Conservation (phyloP, 371 early-diverging fungal species). For the Mortierella sp. region DNA sequence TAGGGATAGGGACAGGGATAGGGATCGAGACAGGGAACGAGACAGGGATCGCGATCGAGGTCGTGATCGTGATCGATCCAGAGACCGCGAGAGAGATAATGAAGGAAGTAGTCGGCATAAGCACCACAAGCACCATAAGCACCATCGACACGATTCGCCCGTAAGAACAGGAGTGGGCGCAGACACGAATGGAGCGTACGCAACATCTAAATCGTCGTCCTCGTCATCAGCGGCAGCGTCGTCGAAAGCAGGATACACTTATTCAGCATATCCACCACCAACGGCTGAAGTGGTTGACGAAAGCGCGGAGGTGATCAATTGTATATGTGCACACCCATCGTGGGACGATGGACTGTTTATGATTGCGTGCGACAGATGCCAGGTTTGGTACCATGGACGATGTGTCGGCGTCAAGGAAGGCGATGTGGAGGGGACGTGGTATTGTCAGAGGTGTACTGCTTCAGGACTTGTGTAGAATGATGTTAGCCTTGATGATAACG, state of each 20-base stretch:
- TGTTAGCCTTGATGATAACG: too few species aligned
- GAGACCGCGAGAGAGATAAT: slow-evolving; percentile 19
- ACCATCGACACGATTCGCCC: slow-evolving; percentile 7
- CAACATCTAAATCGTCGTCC: not conserved
- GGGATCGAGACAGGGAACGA: slow-evolving; percentile 6
- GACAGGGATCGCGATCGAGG: too few species aligned
- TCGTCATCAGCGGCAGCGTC: slow-evolving; percentile 4
- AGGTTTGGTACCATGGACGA: slow-evolving; percentile 82
- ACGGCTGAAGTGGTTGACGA: slow-evolving; percentile 12
- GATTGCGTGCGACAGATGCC: slow-evolving; percentile 82
- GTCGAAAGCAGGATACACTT: slow-evolving; percentile 1
- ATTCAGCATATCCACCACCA: slow-evolving; percentile 1
- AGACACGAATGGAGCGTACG: too few species aligned
- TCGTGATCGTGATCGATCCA: slow-evolving; percentile 7
- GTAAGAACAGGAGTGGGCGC: too few species aligned
- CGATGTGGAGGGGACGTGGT: slow-evolving; percentile 57
- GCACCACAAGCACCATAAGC: slow-evolving; percentile 29
- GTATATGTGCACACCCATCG: slow-evolving; percentile 74
- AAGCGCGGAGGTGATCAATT: slow-evolving; percentile 64
- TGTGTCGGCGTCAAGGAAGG: slow-evolving; percentile 67
- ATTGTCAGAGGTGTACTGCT: slow-evolving; percentile 58
- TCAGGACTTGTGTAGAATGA: slow-evolving; percentile 5
- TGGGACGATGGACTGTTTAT: slow-evolving; percentile 81
- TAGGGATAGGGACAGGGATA: slow-evolving; percentile 32
- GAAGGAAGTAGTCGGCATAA: slow-evolving; percentile 34